phyloP scores from a whole-genome alignment of 2,329 filamentous ascomycete genomes.

The Colletotrichum sp. region DNA sequence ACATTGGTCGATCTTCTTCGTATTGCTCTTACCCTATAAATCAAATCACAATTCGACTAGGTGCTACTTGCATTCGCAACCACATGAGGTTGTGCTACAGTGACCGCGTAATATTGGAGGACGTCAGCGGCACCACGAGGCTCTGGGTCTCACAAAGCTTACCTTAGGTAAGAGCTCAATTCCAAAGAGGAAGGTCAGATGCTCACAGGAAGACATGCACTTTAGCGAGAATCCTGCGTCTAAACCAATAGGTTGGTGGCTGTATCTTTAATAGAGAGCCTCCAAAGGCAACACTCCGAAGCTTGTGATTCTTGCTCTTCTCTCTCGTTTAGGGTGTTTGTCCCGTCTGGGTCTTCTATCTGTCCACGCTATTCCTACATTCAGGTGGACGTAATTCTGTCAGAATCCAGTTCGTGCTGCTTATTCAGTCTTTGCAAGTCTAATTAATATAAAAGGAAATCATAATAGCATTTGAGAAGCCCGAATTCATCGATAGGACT shows the following conservation, averaged over 20 bases:
- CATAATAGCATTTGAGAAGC: fast-evolving
- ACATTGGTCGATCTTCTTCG: not conserved
- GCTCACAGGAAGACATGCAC: not conserved
- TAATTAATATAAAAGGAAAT: not conserved
- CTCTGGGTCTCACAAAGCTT: not conserved
- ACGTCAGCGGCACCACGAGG: not conserved
- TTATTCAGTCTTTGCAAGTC: not conserved
- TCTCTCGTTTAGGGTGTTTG: not conserved
- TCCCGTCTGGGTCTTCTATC: fast-evolving
- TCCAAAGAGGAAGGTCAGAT: not conserved
- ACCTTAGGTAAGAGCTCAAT: not conserved
- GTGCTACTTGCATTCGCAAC: not conserved
- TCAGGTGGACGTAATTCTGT: fast-evolving
- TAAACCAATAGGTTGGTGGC: not conserved
- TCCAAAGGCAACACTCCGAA: not conserved
- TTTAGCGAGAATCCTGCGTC: not conserved
- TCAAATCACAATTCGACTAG: not conserved
- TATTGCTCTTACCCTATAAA: not conserved
- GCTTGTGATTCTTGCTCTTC: fast-evolving
- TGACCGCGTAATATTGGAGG: not conserved
- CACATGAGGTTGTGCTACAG: not conserved
- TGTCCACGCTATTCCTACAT: not conserved
- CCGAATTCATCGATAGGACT: not conserved
- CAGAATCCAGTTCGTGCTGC: not conserved
- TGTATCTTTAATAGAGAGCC: not conserved